phyloP scores from a whole-genome alignment of 768 basidiomycete species.

The Gymnopilus dilepis region DNA sequence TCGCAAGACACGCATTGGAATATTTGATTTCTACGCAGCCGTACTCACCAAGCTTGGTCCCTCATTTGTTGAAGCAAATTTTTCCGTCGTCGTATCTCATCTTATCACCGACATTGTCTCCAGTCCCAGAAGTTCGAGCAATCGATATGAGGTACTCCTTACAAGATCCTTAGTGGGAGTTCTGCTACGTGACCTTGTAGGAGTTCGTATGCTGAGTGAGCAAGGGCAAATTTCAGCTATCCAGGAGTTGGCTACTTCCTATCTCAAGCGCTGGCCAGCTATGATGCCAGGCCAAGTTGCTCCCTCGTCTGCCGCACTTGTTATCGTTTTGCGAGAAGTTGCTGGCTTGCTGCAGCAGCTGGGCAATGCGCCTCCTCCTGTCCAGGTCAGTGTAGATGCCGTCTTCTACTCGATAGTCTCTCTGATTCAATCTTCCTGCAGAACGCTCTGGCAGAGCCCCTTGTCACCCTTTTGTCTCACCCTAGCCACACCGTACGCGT shows the following conservation, averaged over 20 bases:
- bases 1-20: slow-evolving; percentile 78
- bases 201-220: slow-evolving; percentile 87
- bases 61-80: slow-evolving; percentile 82
- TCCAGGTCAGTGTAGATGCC: slow-evolving; percentile 59
- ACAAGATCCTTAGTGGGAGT: slow-evolving; percentile 76
- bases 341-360: slow-evolving; percentile 86
- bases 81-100: slow-evolving; percentile 78
- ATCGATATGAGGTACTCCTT: slow-evolving; percentile 77
- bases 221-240: slow-evolving; percentile 93
- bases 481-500: slow-evolving; percentile 89
- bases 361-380: slow-evolving; percentile 89
- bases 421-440: slow-evolving; percentile 31
- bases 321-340: slow-evolving; percentile 81
- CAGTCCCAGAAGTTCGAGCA: slow-evolving; percentile 53
- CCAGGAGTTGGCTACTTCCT: slow-evolving; percentile 80
- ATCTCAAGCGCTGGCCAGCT: slow-evolving; percentile 91
- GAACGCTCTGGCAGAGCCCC: slow-evolving; percentile 86
- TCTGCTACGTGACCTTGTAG: slow-evolving; percentile 84
- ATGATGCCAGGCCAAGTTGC: slow-evolving; percentile 86
- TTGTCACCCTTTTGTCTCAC: slow-evolving; percentile 85
- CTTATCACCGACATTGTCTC: slow-evolving; percentile 79
- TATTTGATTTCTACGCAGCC: slow-evolving; percentile 88
- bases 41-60: slow-evolving; percentile 78
- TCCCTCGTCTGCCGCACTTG: slow-evolving; percentile 69
- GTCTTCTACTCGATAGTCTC: neutral